Evolutionary conservation across 257 asterid species (phyloP).

Genomic region (Cinchona pubescens): DNA sequence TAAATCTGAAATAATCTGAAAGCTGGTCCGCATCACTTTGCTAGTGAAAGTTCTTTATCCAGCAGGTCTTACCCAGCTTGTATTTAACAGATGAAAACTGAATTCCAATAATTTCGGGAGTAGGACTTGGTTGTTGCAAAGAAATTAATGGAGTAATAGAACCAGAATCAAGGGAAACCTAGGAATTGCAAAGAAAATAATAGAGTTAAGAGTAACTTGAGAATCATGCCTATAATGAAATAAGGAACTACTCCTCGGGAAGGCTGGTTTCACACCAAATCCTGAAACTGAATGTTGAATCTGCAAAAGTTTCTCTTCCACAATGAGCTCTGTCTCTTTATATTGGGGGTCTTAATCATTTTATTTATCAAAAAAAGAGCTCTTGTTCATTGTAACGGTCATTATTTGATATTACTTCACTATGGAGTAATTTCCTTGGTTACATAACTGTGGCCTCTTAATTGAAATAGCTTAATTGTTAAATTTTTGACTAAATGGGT

Average conservation of each 20-base stretch:
- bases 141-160: background rate
- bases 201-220: background rate
- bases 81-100: too few relatives aligned
- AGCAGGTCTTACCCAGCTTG: background rate
- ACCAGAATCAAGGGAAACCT: background rate
- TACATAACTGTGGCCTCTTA: too few relatives aligned
- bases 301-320: background rate
- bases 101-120: too few relatives aligned
- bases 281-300: background rate
- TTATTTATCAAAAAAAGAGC: too few relatives aligned
- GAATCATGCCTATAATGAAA: background rate
- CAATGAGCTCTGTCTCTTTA: background rate
- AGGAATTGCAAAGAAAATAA: too few relatives aligned
- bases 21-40: too few relatives aligned
- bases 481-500: background rate
- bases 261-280: background rate
- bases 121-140: too few relatives aligned
- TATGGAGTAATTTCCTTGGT: too few relatives aligned
- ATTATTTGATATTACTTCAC: background rate
- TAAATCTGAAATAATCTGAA: too few relatives aligned
- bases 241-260: background rate
- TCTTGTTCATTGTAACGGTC: too few relatives aligned
- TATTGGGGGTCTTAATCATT: background rate
- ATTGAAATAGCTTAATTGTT: background rate
- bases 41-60: background rate